Evolutionary conservation across 306 rosid genomes (phyloP), one percentile per base, ranked within the genome.

Genomic region (Sechiopsis laciniata): DNA sequence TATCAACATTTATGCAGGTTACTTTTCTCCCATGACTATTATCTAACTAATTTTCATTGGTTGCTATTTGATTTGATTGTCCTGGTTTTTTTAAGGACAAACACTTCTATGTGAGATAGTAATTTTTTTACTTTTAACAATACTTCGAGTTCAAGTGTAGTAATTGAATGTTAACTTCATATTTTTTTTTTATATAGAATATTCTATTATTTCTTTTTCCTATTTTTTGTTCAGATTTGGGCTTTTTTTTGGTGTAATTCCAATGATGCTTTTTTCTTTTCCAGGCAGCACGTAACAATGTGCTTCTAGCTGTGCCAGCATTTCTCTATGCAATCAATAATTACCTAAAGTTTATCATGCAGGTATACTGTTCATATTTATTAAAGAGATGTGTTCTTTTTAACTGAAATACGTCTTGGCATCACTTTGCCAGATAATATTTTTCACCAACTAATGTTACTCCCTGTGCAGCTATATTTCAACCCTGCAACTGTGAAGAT

Each of bases 401-500:
- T n/a, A 35, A 62, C 52, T 37, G 22, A 50, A 50, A 64, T n/a
- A 4, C 26, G 37, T 64, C 70, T 20, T 55, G 32, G 26, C 42
- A 5, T 55, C 71, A 45, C 72, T 48, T 62, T 15, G 14, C 63
- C 12, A 8, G 22, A 73, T 24, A 79, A 35, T 21, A 52, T 55
- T 37, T 37, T 63, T 55, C 14, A 69, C 22, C 48, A 8, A 42
- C 48, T 42, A 42, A 42, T 20, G 46, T 76, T 71, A 24, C 72
- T 45, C 83, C 50, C 80, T 71, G 11, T 88, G 88, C 97, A 95
- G 99, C 89, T 95, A 59, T 95, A 91, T 84, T 95, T 95, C 78
- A 95, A 87, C 82, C 99, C 99, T 74, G 95, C 99, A 54, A 95
- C 99, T 13, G 99, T 95, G 85, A 95, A 95, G 93, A 95, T 95